Base-by-base conservation (phyloP, 2,329 filamentous ascomycete species). In the Didymella segeticola region DNA sequence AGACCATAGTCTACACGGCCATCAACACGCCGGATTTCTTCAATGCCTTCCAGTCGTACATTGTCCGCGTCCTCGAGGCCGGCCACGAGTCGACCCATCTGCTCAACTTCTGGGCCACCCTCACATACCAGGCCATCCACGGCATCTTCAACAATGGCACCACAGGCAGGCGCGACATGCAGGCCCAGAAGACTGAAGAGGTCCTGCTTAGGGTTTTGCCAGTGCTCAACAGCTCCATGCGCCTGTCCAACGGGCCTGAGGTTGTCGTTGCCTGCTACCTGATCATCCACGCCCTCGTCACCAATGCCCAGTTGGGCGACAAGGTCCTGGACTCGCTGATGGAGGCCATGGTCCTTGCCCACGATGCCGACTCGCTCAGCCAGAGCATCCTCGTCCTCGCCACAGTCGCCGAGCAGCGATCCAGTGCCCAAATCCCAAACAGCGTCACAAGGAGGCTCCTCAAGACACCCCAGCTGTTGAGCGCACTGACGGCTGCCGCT, bases 201-300 rank as follows among this genome's bases (percentile, higher is more conserved):
- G 74, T 90, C 12, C 79, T 98, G 12, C 78, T 96, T 19, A 86
- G 78, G 67, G 86, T 83, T 70, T 81, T 81, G 74, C 92, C 79
- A 64, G 77, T 92, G 2, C 81, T 99, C 26, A 89, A 91, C 56
- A 87, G 90, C 59, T 90, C 89, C 1, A 82, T 98, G 56, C 82
- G 87, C 8, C 83, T 93, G 78, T 87, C 87, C 65, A 86, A 89
- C 56, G 86, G 88, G 0, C 85, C 91, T 0, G 90, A 93, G 57
- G 79, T 96, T 34, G 89, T 93, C 61, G 84, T 96, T 56, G 92
- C 89, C 14, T 93, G 90, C 52, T 98, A 96, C 73, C 96, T 97
- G 89, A 86, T 96, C 17, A 83, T 93, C 50, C 86, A 91, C 6
- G 86, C 98, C 42, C 83, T 98, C 57, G 92, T 91, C 6, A 87